phyloP scores from a whole-genome alignment of 2,329 filamentous ascomycete species.

The Aspergillus udagawae region DNA sequence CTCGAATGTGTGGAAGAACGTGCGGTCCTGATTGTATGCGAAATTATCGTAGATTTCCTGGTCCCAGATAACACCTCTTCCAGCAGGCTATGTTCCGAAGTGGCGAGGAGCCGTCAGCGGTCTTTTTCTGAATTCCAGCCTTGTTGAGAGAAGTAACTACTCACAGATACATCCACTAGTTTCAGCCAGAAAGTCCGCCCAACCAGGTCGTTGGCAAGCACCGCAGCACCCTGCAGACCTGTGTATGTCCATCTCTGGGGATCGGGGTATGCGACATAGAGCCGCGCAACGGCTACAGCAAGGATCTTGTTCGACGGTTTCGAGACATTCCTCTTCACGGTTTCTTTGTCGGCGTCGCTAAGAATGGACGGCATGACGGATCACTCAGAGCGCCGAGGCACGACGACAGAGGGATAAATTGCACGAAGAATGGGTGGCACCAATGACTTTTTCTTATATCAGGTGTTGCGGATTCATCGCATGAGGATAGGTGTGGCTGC shows the following conservation, averaged over 20 bases:
- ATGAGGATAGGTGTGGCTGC: slow-evolving; percentile 3
- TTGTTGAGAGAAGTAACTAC: slow-evolving; percentile 32
- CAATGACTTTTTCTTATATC: slow-evolving; percentile 5
- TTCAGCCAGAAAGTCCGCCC: slow-evolving; percentile 98
- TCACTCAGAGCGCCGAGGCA: slow-evolving; percentile 6
- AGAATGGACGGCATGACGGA: slow-evolving; percentile 61
- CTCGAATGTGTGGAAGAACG: slow-evolving; percentile 97
- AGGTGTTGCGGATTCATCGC: slow-evolving; percentile 15
- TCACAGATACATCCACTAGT: slow-evolving; percentile 90
- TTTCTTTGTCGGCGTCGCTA: slow-evolving; percentile 91
- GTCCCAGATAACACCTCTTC: slow-evolving; percentile 88
- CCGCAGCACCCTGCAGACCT: slow-evolving; percentile 83
- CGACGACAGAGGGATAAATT: slow-evolving; percentile 9
- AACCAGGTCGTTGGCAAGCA: slow-evolving; percentile 88
- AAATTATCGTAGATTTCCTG: slow-evolving; percentile 97
- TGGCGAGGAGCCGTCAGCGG: slow-evolving; percentile 7
- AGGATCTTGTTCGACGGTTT: slow-evolving; percentile 97
- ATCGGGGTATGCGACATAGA: slow-evolving; percentile 90
- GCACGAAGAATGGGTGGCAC: slow-evolving; percentile 15
- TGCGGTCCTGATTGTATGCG: slow-evolving; percentile 92
- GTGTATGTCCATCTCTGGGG: slow-evolving; percentile 87
- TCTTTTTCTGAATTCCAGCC: not conserved
- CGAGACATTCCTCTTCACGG: slow-evolving; percentile 88
- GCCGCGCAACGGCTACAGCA: slow-evolving; percentile 84
- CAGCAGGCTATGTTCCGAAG: slow-evolving; percentile 56